Conservation (phyloP, 208 protist genomes). For the Crithidia fasciculata region DNA sequence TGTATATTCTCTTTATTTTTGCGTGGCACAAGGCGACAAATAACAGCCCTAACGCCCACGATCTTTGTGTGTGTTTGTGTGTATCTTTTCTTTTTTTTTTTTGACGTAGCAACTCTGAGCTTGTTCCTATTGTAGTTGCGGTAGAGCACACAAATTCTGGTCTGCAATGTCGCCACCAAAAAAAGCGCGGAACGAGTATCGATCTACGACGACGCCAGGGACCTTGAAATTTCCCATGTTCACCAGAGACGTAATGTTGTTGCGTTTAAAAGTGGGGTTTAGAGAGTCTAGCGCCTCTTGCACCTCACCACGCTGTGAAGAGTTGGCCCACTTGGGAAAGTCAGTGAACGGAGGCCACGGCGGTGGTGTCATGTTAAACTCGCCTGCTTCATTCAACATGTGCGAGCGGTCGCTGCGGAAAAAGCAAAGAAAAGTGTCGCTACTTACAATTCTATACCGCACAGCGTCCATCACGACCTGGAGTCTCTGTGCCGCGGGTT, state of each 20-base stretch:
- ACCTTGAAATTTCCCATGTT: conserved; percentile 38
- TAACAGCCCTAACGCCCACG: too few relatives aligned
- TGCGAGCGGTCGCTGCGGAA: conserved; percentile 46
- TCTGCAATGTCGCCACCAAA: background rate
- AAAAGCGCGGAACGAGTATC: conserved; percentile 25
- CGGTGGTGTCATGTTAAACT: conserved; percentile 27
- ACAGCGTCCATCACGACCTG: conserved; percentile 23
- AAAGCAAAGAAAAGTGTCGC: conserved; percentile 36
- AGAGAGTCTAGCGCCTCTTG: background rate
- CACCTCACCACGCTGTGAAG: background rate
- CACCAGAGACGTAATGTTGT: conserved; percentile 51
- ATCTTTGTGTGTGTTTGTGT: too few relatives aligned
- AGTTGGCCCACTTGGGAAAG: conserved; percentile 2
- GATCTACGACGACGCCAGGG: conserved; percentile 33
- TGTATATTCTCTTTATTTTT: too few relatives aligned
- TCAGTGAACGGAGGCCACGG: conserved; percentile 20
- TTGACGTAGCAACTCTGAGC: too few relatives aligned
- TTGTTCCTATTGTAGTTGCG: too few relatives aligned
- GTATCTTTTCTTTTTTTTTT: too few relatives aligned
- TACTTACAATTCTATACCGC: conserved; percentile 31
- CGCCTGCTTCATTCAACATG: conserved; percentile 28
- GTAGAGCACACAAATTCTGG: background rate
- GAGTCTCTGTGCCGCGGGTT: background rate
- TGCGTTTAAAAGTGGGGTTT: background rate
- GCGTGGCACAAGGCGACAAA: too few relatives aligned